phyloP scores from a whole-genome alignment of 2,329 filamentous ascomycete species.

The Magnaporthiopsis incrustans region DNA sequence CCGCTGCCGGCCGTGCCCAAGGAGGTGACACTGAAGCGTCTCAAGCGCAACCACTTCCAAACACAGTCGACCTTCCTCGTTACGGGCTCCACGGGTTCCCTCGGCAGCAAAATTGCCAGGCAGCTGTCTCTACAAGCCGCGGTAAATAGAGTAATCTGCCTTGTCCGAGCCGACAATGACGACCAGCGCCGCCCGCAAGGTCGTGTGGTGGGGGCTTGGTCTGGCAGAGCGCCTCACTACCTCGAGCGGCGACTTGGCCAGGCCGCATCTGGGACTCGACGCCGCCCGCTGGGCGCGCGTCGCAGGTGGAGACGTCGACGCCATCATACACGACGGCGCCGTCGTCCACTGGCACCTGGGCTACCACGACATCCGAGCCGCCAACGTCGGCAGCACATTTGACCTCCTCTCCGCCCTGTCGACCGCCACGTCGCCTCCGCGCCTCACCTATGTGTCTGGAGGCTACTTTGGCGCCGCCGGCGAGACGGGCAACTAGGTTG shows the following conservation, averaged over 20 bases:
- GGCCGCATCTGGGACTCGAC: background rate
- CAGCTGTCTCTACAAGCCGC: conserved; percentile 23
- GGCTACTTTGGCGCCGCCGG: background rate
- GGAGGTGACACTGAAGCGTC: too few relatives aligned
- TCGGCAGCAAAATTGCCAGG: conserved; percentile 31
- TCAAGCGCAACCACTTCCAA: conserved; percentile 12
- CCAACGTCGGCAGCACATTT: conserved; percentile 1
- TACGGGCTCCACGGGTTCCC: conserved; percentile 32
- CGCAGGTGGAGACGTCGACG: background rate
- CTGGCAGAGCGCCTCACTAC: background rate
- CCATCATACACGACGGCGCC: conserved; percentile 3
- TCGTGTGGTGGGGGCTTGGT: background rate
- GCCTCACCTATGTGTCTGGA: background rate
- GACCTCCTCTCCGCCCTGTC: background rate
- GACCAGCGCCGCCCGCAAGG: background rate
- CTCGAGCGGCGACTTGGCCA: conserved; percentile 1
- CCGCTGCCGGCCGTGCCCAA: background rate
- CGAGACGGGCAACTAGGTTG: background rate
- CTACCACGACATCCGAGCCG: background rate
- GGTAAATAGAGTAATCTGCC: background rate
- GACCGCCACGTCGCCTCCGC: background rate
- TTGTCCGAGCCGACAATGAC: background rate
- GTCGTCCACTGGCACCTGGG: conserved; percentile 1
- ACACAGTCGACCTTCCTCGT: conserved; percentile 23
- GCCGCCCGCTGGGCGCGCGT: background rate